These are phyloP conservation scores for Asterophora parasitica DNA, from an alignment of 768 basidiomycete genomes.

Conservation along the genomic window DNA sequence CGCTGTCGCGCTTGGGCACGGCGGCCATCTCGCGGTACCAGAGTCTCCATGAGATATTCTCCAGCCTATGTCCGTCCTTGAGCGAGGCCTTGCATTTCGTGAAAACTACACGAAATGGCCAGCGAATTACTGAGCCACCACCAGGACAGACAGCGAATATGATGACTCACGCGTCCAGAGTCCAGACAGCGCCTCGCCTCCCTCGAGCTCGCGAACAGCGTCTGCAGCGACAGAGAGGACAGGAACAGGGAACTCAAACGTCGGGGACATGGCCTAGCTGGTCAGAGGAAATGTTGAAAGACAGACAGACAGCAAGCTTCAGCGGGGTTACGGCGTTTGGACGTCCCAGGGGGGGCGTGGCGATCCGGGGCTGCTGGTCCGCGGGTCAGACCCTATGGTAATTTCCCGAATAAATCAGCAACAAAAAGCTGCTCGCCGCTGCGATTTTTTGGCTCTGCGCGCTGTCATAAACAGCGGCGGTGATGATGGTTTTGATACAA, in stretches of 20 bases:
- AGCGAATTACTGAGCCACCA: slow-evolving; percentile 3
- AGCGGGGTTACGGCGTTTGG: slow-evolving; percentile 13
- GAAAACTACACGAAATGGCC: slow-evolving; percentile 50
- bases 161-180: slow-evolving; percentile 62
- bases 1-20: slow-evolving; percentile 25
- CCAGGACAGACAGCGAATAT: neutral
- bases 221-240: slow-evolving; percentile 64
- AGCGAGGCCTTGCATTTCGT: slow-evolving; percentile 78
- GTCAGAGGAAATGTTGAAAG: neutral
- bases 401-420: neutral
- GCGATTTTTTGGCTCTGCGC: neutral
- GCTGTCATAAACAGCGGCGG: neutral
- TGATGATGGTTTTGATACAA: neutral
- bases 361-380: slow-evolving; percentile 6
- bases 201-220: slow-evolving; percentile 63
- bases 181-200: slow-evolving; percentile 57
- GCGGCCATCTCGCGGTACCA: slow-evolving; percentile 65
- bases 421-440: neutral
- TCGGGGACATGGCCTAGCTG: slow-evolving; percentile 12
- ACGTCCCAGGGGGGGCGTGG: neutral
- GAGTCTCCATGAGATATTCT: slow-evolving; percentile 86
- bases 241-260: slow-evolving; percentile 49
- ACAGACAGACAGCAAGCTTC: neutral
- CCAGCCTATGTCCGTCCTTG: slow-evolving; percentile 74
- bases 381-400: neutral